Conservation (phyloP, 2,329 filamentous ascomycete species). For the Sporothrix inflata region DNA sequence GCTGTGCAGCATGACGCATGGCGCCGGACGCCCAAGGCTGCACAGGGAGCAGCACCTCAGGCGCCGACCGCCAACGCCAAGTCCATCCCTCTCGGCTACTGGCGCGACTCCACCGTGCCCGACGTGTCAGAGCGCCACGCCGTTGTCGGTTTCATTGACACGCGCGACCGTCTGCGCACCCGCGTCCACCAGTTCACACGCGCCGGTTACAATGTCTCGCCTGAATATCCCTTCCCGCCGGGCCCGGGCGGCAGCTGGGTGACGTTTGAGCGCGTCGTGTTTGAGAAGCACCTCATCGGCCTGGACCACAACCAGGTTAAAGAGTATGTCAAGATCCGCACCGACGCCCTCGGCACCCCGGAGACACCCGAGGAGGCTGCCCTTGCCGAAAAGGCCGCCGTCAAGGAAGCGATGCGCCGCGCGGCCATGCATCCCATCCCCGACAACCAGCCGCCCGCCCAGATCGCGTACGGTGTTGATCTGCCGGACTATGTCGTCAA, state of each 20-base stretch:
- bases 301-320: constrained; percentile 62
- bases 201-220: constrained; percentile 51
- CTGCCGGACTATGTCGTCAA: constrained; percentile 50
- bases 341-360: constrained; percentile 41
- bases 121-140: constrained; percentile 57
- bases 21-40: constrained; percentile 23
- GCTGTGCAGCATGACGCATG: not conserved
- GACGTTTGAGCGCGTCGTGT: constrained; percentile 63
- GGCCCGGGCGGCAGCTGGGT: constrained; percentile 67
- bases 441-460: constrained; percentile 48
- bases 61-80: constrained; percentile 40
- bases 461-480: constrained; percentile 56
- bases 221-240: constrained; percentile 55
- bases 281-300: constrained; percentile 59
- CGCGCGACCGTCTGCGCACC: constrained; percentile 62
- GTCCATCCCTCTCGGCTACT: constrained; percentile 59
- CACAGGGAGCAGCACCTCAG: constrained; percentile 33
- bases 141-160: constrained; percentile 65
- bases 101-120: constrained; percentile 61
- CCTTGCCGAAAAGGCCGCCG: constrained; percentile 48
- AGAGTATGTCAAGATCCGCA: constrained; percentile 62
- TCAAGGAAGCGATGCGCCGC: constrained; percentile 52
- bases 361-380: constrained; percentile 46
- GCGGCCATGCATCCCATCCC: constrained; percentile 49
- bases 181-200: constrained; percentile 57